A percentile compares a stretch with the other conserved stretches of the same genome.
Conservation (phyloP, 176 grass and related monocot species). For the Paspalum notatum region DNA sequence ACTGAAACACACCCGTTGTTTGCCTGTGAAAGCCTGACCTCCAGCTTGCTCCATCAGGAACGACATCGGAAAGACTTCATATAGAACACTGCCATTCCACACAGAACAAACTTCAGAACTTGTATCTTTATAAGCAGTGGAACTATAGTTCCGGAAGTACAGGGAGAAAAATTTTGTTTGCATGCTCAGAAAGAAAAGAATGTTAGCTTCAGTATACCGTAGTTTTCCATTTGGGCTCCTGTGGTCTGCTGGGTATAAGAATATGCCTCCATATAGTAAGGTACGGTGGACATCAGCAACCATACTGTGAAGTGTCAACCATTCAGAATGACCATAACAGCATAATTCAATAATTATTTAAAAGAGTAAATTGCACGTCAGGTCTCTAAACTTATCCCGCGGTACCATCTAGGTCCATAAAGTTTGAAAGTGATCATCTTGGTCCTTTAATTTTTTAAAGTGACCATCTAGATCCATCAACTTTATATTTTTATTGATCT, state of each 20-base stretch:
- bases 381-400: too few species aligned
- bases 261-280: slow-evolving; percentile 91
- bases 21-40: slow-evolving; percentile 89
- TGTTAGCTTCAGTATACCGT: slow-evolving; percentile 47
- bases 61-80: slow-evolving; percentile 96
- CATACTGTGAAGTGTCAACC: slow-evolving; percentile 68
- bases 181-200: neutral
- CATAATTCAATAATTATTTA: too few species aligned
- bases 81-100: slow-evolving; percentile 70
- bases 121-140: neutral
- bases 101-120: neutral
- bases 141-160: neutral
- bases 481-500: too few species aligned
- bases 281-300: slow-evolving; percentile 96
- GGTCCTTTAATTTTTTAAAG: too few species aligned
- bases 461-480: too few species aligned
- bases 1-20: slow-evolving; percentile 63
- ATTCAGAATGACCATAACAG: neutral
- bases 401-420: too few species aligned
- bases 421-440: too few species aligned
- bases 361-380: too few species aligned
- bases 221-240: slow-evolving; percentile 90
- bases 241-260: slow-evolving; percentile 91
- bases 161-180: neutral
- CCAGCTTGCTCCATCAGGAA: slow-evolving; percentile 98